Conservation (phyloP, 2,329 filamentous ascomycete species). For the Rugonectria rugulosa region DNA sequence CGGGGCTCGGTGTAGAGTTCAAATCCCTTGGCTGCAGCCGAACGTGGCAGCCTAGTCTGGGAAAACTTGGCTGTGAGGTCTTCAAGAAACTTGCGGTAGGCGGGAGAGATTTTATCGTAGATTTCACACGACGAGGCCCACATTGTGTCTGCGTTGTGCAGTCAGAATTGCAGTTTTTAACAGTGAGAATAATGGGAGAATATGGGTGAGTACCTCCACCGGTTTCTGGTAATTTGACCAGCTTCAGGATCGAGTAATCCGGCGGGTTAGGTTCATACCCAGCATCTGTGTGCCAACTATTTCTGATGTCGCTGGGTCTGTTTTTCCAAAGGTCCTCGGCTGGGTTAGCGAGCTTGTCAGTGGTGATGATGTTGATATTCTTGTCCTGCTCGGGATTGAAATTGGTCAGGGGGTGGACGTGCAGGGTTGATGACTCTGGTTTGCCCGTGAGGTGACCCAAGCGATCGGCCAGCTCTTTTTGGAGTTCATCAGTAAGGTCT, state of each 20-base stretch:
- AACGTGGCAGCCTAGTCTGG: conserved; percentile 34
- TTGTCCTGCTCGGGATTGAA: conserved; percentile 61
- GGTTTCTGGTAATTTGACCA: conserved; percentile 61
- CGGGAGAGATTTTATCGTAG: conserved; percentile 67
- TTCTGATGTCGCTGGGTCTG: conserved; percentile 11
- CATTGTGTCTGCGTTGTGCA: conserved; percentile 55
- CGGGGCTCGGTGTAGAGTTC: conserved; percentile 52
- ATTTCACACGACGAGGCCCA: conserved; percentile 74
- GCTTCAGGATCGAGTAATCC: conserved; percentile 66
- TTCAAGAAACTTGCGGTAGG: conserved; percentile 66
- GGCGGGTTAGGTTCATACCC: conserved; percentile 69
- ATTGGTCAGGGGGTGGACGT: conserved; percentile 67
- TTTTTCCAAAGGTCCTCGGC: conserved; percentile 36
- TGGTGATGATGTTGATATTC: conserved; percentile 68
- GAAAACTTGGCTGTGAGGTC: conserved; percentile 62
- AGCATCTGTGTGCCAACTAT: conserved; percentile 47
- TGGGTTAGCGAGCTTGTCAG: conserved; percentile 54
- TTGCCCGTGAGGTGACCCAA: conserved; percentile 66
- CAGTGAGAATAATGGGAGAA: conserved; percentile 17
- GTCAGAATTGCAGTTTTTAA: conserved; percentile 21
- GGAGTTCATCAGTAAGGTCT: conserved; percentile 65
- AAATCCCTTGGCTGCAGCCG: conserved; percentile 52
- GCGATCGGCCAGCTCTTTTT: conserved; percentile 69
- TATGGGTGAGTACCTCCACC: conserved; percentile 51
- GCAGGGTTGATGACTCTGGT: conserved; percentile 60